Conservation (phyloP, 768 basidiomycete species). For the Macrolepiota albuminosa region DNA sequence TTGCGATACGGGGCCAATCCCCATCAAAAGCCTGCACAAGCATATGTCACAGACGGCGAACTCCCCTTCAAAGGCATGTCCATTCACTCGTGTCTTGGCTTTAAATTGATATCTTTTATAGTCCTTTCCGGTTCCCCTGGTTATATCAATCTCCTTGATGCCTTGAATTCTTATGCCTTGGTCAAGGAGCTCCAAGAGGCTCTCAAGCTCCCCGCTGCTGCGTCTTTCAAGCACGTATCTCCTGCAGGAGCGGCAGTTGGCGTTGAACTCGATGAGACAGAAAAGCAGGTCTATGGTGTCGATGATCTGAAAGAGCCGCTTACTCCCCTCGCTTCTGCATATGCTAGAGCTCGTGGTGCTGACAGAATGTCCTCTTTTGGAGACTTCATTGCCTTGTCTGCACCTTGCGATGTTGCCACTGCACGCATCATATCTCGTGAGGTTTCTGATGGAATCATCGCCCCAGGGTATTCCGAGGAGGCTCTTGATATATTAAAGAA, state of each 20-base stretch:
- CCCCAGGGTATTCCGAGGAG: slow-evolving; percentile 84
- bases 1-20: slow-evolving; percentile 97
- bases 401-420: slow-evolving; percentile 88
- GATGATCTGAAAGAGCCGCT: slow-evolving; percentile 91
- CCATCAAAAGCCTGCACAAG: slow-evolving; percentile 97
- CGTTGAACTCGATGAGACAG: slow-evolving; percentile 70
- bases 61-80: slow-evolving; percentile 87
- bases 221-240: slow-evolving; percentile 99
- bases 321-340: slow-evolving; percentile 86
- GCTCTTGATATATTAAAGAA: slow-evolving; percentile 88
- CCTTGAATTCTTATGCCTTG: slow-evolving; percentile 93
- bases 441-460: slow-evolving; percentile 97
- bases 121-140: slow-evolving; percentile 93
- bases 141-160: slow-evolving; percentile 97
- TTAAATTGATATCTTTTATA: slow-evolving; percentile 22
- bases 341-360: slow-evolving; percentile 96
- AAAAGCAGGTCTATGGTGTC: slow-evolving; percentile 94
- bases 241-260: slow-evolving; percentile 97
- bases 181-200: slow-evolving; percentile 92
- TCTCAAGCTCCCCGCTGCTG: slow-evolving; percentile 87
- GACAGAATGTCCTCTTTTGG: slow-evolving; percentile 99
- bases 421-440: slow-evolving; percentile 98
- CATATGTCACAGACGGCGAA: slow-evolving; percentile 82
- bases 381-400: slow-evolving; percentile 95
- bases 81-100: background rate